These are phyloP conservation scores for Amauroascus verrucosus DNA, from an alignment of 2,329 filamentous ascomycete species.

Conservation along the genomic window DNA sequence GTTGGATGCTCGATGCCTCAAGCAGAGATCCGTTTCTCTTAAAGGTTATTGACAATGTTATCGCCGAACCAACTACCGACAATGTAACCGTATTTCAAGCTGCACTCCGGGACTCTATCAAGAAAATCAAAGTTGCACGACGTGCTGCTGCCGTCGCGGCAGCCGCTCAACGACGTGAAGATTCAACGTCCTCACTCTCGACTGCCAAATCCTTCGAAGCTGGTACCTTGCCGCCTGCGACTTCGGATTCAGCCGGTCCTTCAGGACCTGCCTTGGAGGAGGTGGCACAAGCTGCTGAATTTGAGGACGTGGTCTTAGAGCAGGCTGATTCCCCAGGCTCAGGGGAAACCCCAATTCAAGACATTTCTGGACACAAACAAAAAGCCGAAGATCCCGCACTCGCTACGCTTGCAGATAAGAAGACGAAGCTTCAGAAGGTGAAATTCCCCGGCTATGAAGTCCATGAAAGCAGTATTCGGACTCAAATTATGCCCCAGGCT, in stretches of 20 bases:
- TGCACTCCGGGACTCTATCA: constrained; percentile 24
- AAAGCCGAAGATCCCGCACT: constrained; percentile 25
- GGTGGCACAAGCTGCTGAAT: constrained; percentile 22
- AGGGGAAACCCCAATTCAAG: constrained; percentile 12
- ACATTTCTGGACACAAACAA: constrained; percentile 22
- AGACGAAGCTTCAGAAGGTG: constrained; percentile 16
- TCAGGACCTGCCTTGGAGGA: constrained; percentile 19
- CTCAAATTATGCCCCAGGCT: constrained; percentile 7
- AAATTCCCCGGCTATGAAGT: constrained; percentile 12
- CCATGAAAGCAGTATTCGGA: constrained; percentile 10
- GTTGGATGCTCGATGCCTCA: constrained; percentile 23
- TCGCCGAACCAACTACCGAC: constrained; percentile 22
- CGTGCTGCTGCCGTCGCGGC: constrained; percentile 11
- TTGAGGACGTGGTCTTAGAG: constrained; percentile 16
- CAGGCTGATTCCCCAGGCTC: constrained; percentile 10
- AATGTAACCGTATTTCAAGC: constrained; percentile 24
- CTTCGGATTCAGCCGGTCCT: constrained; percentile 14
- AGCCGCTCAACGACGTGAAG: constrained; percentile 18
- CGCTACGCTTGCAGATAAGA: constrained; percentile 23
- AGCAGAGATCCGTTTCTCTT: constrained; percentile 26
- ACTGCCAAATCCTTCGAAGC: constrained; percentile 31
- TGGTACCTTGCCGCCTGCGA: constrained; percentile 23
- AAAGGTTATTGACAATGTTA: constrained; percentile 24
- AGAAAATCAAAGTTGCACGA: constrained; percentile 15
- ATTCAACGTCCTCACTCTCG: constrained; percentile 30